These are phyloP conservation scores for Polygonum maritimum DNA, from an alignment of 148 eudicot genomes.

Conservation along the genomic window DNA sequence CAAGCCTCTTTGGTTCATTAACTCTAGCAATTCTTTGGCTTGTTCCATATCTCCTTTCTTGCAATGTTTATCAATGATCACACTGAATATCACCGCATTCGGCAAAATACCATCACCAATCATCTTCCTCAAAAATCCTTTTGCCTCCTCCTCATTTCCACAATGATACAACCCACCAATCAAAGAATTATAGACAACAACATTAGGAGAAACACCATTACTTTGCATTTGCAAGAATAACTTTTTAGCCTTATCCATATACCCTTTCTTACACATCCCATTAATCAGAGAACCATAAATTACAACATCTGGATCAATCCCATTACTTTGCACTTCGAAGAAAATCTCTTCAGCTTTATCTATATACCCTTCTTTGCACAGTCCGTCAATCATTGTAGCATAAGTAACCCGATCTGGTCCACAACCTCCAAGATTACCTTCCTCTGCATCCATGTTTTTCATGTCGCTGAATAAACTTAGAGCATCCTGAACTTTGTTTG, in stretches of 20 bases:
- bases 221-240: conserved; percentile 16
- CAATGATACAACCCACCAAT: conserved; percentile 19
- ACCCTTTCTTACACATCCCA: conserved; percentile 15
- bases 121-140: too few relatives aligned
- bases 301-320: conserved; percentile 10
- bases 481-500: conserved; percentile 17
- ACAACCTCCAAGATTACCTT: not conserved
- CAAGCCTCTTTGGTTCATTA: too few relatives aligned
- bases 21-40: too few relatives aligned
- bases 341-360: not conserved
- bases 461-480: conserved; percentile 13
- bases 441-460: conserved; percentile 3
- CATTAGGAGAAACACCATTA: conserved; percentile 14
- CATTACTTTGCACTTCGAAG: conserved; percentile 13
- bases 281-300: conserved; percentile 16
- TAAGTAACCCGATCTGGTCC: conserved; percentile 18
- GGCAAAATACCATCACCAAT: too few relatives aligned
- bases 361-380: not conserved
- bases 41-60: too few relatives aligned
- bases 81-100: too few relatives aligned
- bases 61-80: not conserved
- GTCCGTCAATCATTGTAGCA: conserved; percentile 6
- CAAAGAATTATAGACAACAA: too few relatives aligned
- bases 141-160: not conserved
- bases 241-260: not conserved